phyloP scores from a whole-genome alignment of 75 land plant species.

The Picea sitchensis region DNA sequence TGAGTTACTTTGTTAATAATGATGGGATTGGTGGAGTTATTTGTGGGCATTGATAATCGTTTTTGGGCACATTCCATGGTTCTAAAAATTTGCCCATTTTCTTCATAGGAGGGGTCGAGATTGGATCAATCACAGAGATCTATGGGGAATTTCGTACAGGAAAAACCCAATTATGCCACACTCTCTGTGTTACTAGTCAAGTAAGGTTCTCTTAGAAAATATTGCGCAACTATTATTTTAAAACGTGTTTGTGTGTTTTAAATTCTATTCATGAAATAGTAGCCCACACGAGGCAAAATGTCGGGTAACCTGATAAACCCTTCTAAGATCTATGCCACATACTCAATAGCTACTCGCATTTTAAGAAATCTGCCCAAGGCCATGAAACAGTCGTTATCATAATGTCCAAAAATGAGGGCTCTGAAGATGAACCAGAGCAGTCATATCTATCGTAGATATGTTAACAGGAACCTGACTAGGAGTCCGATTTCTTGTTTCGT shows the following conservation, averaged over 20 bases:
- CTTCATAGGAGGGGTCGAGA: constrained; percentile 63
- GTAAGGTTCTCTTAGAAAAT: constrained; percentile 17
- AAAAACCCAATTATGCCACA: constrained; percentile 85
- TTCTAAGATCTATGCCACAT: not conserved
- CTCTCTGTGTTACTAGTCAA: constrained; percentile 85
- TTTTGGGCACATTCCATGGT: not conserved
- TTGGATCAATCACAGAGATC: constrained; percentile 86
- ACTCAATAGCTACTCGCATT: not conserved
- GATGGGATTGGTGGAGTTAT: too few species aligned
- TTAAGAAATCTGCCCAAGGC: not conserved
- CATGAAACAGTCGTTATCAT: not conserved
- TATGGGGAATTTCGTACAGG: constrained; percentile 91
- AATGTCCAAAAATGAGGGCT: too few species aligned
- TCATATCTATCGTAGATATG: too few species aligned
- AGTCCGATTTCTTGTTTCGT: too few species aligned
- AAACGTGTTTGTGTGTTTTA: too few species aligned
- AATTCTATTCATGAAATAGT: too few species aligned
- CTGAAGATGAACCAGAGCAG: too few species aligned
- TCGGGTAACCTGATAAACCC: not conserved
- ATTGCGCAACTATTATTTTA: too few species aligned
- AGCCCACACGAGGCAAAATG: too few species aligned
- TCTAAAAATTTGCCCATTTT: not conserved
- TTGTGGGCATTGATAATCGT: not conserved
- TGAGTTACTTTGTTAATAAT: too few species aligned
- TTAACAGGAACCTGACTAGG: too few species aligned